Evolutionary conservation across 2,329 filamentous ascomycete genomes (phyloP), one percentile per base, ranked within the genome.

Genomic region (Scedosporium minutisporum): DNA sequence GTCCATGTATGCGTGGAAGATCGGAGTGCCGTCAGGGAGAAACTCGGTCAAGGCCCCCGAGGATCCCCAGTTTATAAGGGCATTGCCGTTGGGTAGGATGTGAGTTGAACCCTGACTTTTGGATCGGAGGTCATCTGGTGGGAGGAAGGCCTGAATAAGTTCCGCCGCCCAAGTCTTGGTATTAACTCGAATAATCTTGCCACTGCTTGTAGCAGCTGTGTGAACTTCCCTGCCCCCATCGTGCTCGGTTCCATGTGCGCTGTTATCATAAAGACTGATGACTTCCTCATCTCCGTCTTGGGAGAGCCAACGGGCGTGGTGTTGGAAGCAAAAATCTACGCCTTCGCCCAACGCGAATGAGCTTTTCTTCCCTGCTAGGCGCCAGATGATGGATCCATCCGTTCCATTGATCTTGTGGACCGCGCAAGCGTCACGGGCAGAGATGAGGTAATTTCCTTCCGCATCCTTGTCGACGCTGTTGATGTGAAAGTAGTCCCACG

Each of bases 401-500:
- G 72, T 72, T 14, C 74, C 73, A 63, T 78, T 77, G 66, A 86
- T 76, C 60, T 76, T 77, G 38, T 73, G 73, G 10, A 84, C 71
- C 18, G 77, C 74, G 66, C 76, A 76, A 60, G 77, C 74, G 66
- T 83, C 76, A 1, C 81, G 77, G 0, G 78, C 75, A 0, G 81
- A 85, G n/a, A 86, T 73, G 10, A 85, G 69, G 63, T 81, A 86
- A 66, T 85, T 79, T 4, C 80, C 80, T 0, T 74, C 66, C 0
- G 70, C 66, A 61, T 78, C 77, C 67, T 83, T 82, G 66, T 82
- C 78, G 29, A 85, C 71, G 42, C 80, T 80, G 71, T 84, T 83
- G 70, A 85, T 78, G 68, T 84, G 81, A 68, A 83, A 84, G 64
- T 77, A 83, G 68, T 85, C 82, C 71, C 80, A 85, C 1, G 76